A percentile compares a stretch with the other conserved stretches of the same genome.
phyloP scores from a whole-genome alignment of 2,329 filamentous ascomycete species.

The Colletotrichum phormii region DNA sequence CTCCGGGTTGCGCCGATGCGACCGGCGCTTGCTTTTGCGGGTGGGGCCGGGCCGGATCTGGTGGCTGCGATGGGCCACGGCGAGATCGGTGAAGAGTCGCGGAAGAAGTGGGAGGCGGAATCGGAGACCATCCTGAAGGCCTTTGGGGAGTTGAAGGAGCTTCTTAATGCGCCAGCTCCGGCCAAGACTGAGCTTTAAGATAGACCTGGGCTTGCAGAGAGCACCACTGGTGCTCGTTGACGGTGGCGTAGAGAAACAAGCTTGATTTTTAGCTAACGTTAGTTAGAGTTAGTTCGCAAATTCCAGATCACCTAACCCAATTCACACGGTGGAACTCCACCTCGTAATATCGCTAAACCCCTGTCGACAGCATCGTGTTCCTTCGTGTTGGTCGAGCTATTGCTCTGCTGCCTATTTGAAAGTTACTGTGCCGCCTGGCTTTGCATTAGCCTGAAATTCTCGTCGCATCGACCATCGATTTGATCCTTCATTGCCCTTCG shows the following conservation, averaged over 20 bases:
- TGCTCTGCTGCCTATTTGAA: constrained; percentile 16
- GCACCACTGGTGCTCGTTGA: background rate
- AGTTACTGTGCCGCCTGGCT: constrained; percentile 14
- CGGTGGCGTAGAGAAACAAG: background rate
- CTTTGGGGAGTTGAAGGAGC: constrained; percentile 42
- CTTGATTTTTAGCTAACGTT: background rate
- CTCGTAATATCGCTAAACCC: constrained; percentile 25
- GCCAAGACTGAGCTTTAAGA: background rate
- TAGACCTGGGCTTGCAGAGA: background rate
- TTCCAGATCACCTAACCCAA: background rate
- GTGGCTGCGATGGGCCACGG: constrained; percentile 39
- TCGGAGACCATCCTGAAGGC: constrained; percentile 38
- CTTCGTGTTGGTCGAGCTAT: background rate
- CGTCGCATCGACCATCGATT: background rate
- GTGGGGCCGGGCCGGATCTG: constrained; percentile 38
- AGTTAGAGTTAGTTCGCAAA: no score
- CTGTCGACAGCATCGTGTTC: background rate
- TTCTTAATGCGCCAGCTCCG: constrained; percentile 35
- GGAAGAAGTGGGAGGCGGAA: constrained; percentile 40
- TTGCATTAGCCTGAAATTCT: background rate
- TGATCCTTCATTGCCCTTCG: background rate
- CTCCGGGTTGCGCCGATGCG: constrained; percentile 46
- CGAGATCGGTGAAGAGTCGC: constrained; percentile 39
- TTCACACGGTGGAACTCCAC: constrained; percentile 1
- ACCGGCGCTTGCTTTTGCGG: constrained; percentile 45